Base-by-base conservation (phyloP, 495 filamentous ascomycete species). In the Extremus antarcticus region DNA sequence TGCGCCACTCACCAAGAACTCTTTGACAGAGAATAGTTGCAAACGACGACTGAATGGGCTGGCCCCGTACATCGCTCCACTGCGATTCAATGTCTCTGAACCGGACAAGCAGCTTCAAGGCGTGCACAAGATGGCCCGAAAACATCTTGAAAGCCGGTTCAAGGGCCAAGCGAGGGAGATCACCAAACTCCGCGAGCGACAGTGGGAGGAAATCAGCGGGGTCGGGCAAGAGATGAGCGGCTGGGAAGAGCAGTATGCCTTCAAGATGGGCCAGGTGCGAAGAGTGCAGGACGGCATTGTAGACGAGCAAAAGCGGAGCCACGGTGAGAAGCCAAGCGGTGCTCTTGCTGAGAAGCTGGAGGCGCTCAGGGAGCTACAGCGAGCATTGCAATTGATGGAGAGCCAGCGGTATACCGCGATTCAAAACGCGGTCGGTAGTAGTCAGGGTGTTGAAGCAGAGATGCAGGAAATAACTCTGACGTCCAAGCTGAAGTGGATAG, bases 401-500 rank as follows among this genome's bases (percentile, higher is more conserved):
- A 24, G 21, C 9, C 11, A 48, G 46, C 20, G 46, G 19, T 21
- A 45, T 45, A 23, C 13, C 13, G 46, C 24, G 3, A 17, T 45
- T 7, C 23, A 24, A 21, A 13, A 48, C 4, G 13, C 9, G 11
- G 13, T 25, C 13, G 19, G 19, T 4, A 45, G 19, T 21, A 7
- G 40, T 29, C 2, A 41, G 22, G 53, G 45, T 23, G 49, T 55
- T n/a, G 46, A 48, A 16, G 53, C 43, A n/a, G 53, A 48, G 45
- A 35, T 55, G 53, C 43, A 55, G 46, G 53, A 55, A 32, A 25
- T 25, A 7, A 50, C 39, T 19, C 9, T 4, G 53, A 19, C 24
- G 25, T 32, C 19, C 24, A 20, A 43, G 46, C 41, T 55, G 35
- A 55, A 45, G 46, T 55, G 53, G 53, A 48, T 55, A 22, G 53